phyloP scores from a whole-genome alignment of 371 early-diverging fungal genomes.

The Mortierella sp. region DNA sequence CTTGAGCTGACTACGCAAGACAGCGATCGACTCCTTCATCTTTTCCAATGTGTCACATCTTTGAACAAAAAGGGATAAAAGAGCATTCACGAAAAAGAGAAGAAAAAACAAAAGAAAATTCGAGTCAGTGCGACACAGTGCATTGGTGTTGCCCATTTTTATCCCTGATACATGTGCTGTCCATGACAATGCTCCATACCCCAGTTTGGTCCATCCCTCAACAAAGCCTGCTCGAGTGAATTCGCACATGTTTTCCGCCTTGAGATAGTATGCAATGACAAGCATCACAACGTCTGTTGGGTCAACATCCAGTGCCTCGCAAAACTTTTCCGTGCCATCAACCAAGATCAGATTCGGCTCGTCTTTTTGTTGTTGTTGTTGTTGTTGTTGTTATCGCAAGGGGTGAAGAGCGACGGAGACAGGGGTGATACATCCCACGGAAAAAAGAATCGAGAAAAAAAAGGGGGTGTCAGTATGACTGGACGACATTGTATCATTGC shows the following conservation, averaged over 20 bases:
- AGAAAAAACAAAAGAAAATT: conserved; percentile 7
- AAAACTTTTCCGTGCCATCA: conserved; percentile 80
- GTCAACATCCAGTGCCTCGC: conserved; percentile 78
- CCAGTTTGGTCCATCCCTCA: conserved; percentile 74
- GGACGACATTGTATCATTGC: too few species aligned
- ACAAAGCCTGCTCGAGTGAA: conserved; percentile 71
- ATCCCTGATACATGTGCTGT: not conserved
- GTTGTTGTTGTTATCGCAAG: conserved; percentile 51
- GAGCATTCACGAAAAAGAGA: not conserved
- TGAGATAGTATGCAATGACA: conserved; percentile 76
- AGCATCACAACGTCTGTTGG: conserved; percentile 82
- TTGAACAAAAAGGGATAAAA: not conserved
- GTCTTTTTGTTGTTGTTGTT: conserved; percentile 45
- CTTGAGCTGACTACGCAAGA: conserved; percentile 62
- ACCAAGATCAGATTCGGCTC: conserved; percentile 73
- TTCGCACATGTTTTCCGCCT: conserved; percentile 82
- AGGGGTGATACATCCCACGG: not conserved
- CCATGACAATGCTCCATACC: conserved; percentile 45
- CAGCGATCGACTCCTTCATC: conserved; percentile 65
- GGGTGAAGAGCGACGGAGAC: not conserved
- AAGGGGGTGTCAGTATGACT: too few species aligned
- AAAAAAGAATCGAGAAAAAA: conserved; percentile 6
- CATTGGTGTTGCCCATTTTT: not conserved
- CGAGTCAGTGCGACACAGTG: not conserved
- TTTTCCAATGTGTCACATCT: conserved; percentile 75